Evolutionary conservation across 768 basidiomycete species (phyloP), one percentile per base, ranked within the genome.

Genomic region (Hydnomerulius pinastri): DNA sequence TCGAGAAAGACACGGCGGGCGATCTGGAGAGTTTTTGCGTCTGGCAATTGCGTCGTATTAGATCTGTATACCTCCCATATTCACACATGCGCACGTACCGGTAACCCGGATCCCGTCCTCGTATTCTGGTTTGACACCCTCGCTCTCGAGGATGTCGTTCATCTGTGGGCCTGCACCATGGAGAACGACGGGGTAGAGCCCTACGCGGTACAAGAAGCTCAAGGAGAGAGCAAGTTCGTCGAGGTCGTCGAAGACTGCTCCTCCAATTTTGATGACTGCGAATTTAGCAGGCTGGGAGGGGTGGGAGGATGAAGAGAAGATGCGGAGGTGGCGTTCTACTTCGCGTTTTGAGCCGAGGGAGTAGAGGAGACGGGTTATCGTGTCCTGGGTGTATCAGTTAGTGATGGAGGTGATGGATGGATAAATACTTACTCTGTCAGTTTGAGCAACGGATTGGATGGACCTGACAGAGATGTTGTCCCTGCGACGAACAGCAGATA

Each of bases 81-180:
- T n/a, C n/a, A n/a, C n/a, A n/a, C n/a, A n/a, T n/a, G n/a, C n/a
- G n/a, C n/a, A 69, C 85, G 45, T 47, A 91, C 92, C 89, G 39
- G 97, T 99, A 55, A 99, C 92, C 38, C 97, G 85, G 60, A 99
- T 98, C 29, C 97, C 96, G 64, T 98, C 95, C 56, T 90, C 93
- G 72, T 98, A 98, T 71, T 98, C 94, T 1, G 97, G 95, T 20
- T 94, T 81, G 44, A 98, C 85, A 27, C 97, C 97, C 64, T 92
- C 95, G 20, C 81, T 72, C 63, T 98, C 93, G 54, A 99, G 86
- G 59, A 97, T 92, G 53, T 86, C 85, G 73, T 99, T 99, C 57
- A 96, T 72, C 66, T 97, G 95, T 18, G 94, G 96, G 23, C 96
- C 96, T 53, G 87, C 96, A 43, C 97, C 97, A 73, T 99, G 97